Percentiles rank a stretch among this genome's conserved stretches.
phyloP scores from a whole-genome alignment of 331 rosid genomes.

The Prunus yedoensis region DNA sequence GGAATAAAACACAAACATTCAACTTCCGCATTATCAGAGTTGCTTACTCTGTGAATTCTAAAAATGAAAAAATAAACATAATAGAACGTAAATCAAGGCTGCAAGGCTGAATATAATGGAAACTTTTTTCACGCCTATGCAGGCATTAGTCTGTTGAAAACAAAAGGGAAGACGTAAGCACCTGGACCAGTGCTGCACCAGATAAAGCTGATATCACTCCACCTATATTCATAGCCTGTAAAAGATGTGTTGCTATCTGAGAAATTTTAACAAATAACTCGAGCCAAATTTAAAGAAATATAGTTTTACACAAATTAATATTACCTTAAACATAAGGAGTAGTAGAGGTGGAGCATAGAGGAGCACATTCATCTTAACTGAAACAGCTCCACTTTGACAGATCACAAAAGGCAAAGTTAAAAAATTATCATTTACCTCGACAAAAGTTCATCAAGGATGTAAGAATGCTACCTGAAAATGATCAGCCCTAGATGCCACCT shows the following conservation, averaged over 20 bases:
- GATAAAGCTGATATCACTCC: slow-evolving; percentile 75
- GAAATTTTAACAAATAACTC: slow-evolving; percentile 8
- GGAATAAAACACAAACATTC: slow-evolving; percentile 35
- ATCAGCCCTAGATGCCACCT: slow-evolving; percentile 87
- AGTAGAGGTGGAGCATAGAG: slow-evolving; percentile 89
- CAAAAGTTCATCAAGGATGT: slow-evolving; percentile 11
- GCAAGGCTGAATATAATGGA: slow-evolving; percentile 7
- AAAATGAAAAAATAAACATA: slow-evolving; percentile 20
- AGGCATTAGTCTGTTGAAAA: slow-evolving; percentile 6
- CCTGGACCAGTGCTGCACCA: slow-evolving; percentile 94
- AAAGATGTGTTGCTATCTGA: slow-evolving; percentile 26
- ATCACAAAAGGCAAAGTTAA: slow-evolving; percentile 28
- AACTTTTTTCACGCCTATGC: slow-evolving; percentile 19
- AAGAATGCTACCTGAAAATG: slow-evolving; percentile 67
- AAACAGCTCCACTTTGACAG: slow-evolving; percentile 75
- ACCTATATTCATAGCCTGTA: slow-evolving; percentile 71
- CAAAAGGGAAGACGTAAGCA: slow-evolving; percentile 31
- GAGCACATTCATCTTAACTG: slow-evolving; percentile 93
- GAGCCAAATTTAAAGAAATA: slow-evolving; percentile 1
- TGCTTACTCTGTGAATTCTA: slow-evolving; percentile 26
- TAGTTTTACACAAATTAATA: background rate
- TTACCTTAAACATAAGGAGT: slow-evolving; percentile 88
- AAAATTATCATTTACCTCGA: slow-evolving; percentile 11
- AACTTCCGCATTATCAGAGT: slow-evolving; percentile 31
- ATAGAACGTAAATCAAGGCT: slow-evolving; percentile 1